Conservation (phyloP, 202 grass and related monocot species). For the Miscanthus sacchariflorus region DNA sequence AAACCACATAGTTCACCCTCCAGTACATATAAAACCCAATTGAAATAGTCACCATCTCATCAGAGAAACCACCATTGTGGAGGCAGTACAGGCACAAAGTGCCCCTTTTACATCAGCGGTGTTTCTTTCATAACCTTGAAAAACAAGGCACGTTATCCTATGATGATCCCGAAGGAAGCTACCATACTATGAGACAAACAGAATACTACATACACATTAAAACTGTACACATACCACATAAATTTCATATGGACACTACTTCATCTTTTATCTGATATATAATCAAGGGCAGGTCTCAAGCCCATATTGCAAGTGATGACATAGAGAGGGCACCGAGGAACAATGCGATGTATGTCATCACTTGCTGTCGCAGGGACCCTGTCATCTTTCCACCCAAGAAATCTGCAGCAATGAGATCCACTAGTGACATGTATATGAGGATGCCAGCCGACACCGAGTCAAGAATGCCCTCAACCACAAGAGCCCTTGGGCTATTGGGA, state of each 20-base stretch:
- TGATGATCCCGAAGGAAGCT: background rate
- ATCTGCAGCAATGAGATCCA: conserved; percentile 91
- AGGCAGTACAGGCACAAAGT: background rate
- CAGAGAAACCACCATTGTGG: background rate
- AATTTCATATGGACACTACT: background rate
- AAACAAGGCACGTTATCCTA: conserved; percentile 35
- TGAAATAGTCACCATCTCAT: background rate
- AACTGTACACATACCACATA: conserved; percentile 10
- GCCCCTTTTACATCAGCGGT: background rate
- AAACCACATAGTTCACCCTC: background rate
- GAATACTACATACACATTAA: background rate
- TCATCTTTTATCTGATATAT: background rate
- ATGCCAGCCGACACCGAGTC: conserved; percentile 88
- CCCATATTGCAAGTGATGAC: conserved; percentile 89
- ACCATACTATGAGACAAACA: background rate
- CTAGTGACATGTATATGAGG: conserved; percentile 95
- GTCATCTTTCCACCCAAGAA: conserved; percentile 74
- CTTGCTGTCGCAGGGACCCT: conserved; percentile 53
- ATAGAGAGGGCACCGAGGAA: conserved; percentile 76
- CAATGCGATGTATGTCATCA: conserved; percentile 60
- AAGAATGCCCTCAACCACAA: conserved; percentile 84
- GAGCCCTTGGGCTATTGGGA: conserved; percentile 73
- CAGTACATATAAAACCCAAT: background rate
- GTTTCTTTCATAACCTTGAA: conserved; percentile 45
- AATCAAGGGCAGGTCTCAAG: conserved; percentile 44